Conservation (phyloP, 2,329 filamentous ascomycete genomes). For the Penicillium glabrum region DNA sequence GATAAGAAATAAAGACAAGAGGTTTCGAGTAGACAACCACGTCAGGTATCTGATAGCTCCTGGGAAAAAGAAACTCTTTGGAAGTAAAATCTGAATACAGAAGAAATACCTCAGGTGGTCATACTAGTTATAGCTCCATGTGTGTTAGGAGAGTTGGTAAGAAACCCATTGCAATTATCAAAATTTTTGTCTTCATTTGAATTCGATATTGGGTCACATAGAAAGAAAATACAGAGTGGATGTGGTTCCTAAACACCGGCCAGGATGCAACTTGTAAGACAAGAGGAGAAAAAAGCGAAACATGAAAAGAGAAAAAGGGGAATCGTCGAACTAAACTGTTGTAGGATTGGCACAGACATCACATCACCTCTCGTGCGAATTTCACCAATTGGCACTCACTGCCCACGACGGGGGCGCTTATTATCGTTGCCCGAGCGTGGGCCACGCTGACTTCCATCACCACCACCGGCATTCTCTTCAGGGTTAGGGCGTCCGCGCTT, state of each 20-base stretch:
- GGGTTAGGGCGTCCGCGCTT: constrained; percentile 40
- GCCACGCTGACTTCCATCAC: constrained; percentile 30
- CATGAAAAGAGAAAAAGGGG: constrained; percentile 2
- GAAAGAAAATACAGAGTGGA: constrained; percentile 16
- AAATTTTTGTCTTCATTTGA: neutral
- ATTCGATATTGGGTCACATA: constrained; percentile 1
- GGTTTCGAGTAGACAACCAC: too few species aligned
- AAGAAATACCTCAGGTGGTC: neutral
- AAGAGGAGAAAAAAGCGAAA: constrained; percentile 9
- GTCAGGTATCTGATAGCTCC: too few species aligned
- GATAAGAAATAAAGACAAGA: too few species aligned
- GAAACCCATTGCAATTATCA: neutral
- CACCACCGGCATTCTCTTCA: constrained; percentile 28
- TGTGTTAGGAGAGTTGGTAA: neutral
- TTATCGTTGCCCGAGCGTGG: constrained; percentile 41
- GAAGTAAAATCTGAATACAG: neutral
- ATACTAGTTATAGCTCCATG: neutral
- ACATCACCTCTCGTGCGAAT: neutral
- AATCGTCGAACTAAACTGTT: constrained; percentile 10
- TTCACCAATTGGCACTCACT: constrained; percentile 21
- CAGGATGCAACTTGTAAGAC: constrained; percentile 23
- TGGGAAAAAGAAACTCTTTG: too few species aligned
- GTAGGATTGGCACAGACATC: neutral
- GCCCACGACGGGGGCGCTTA: constrained; percentile 43
- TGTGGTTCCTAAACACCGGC: constrained; percentile 21